These are phyloP conservation scores for Xylaria curta DNA, from an alignment of 495 filamentous ascomycete species.

Conservation along the genomic window DNA sequence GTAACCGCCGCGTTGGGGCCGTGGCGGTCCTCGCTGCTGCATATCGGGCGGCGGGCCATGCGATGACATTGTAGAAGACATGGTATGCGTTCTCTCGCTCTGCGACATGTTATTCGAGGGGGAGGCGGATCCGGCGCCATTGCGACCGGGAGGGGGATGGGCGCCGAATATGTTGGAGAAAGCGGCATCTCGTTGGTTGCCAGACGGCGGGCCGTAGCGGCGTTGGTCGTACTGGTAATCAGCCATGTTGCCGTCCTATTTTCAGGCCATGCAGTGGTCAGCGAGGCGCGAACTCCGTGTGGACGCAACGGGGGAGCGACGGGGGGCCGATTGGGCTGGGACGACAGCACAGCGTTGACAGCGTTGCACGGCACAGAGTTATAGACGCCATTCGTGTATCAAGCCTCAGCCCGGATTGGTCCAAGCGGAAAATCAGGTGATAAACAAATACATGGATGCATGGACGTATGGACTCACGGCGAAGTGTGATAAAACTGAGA, in stretches of 20 bases:
- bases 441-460: constrained; percentile 8
- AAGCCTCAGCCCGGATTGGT: not conserved
- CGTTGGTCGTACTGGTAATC: constrained; percentile 81
- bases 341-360: not conserved
- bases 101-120: constrained; percentile 53
- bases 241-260: constrained; percentile 67
- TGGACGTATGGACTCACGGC: constrained; percentile 10
- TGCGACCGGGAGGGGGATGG: constrained; percentile 83
- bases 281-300: constrained; percentile 17
- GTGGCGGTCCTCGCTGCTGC: constrained; percentile 65
- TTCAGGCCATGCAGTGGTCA: constrained; percentile 16
- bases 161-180: constrained; percentile 96
- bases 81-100: constrained; percentile 81
- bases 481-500: not conserved
- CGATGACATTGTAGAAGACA: constrained; percentile 79
- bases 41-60: constrained; percentile 59
- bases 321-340: not conserved
- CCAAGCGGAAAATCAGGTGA: constrained; percentile 9
- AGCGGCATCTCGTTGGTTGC: constrained; percentile 87
- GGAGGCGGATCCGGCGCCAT: constrained; percentile 84
- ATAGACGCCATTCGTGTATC: constrained; percentile 1
- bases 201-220: constrained; percentile 71
- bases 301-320: constrained; percentile 2
- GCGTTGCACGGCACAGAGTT: constrained; percentile 33
- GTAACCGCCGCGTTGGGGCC: constrained; percentile 62